Evolutionary conservation across 345 rosid species (phyloP).

Genomic region (Melaleuca quinquenervia): DNA sequence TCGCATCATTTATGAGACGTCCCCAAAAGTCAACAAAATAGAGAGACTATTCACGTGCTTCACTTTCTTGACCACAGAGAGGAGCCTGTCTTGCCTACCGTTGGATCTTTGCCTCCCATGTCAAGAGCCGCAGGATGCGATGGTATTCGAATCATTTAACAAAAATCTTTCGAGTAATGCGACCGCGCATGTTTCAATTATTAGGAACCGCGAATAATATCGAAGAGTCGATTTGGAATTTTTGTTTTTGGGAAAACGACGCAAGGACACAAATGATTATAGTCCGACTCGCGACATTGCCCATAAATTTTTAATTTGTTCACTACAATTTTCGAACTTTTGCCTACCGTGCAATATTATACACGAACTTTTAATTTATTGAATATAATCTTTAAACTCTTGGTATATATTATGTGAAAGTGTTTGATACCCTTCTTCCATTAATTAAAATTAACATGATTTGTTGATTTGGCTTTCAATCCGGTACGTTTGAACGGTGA

Average conservation of each 20-base stretch:
- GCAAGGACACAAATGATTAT: background rate
- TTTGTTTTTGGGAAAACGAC: background rate
- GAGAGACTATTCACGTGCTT: no score
- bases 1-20: background rate
- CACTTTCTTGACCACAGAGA: background rate
- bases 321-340: rapidly evolving
- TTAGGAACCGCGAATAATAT: background rate
- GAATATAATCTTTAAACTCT: background rate
- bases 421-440: background rate
- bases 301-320: background rate
- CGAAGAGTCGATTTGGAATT: no score
- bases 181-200: background rate
- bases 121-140: background rate
- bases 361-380: background rate
- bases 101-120: background rate
- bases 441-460: background rate
- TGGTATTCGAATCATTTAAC: background rate
- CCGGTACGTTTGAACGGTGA: background rate
- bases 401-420: background rate
- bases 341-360: rapidly evolving
- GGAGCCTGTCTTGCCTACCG: background rate
- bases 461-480: background rate
- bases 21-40: background rate
- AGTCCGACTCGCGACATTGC: no score
- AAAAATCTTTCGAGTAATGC: background rate